phyloP scores from a whole-genome alignment of 139 green algal genomes.

The Eudorina sp. region DNA sequence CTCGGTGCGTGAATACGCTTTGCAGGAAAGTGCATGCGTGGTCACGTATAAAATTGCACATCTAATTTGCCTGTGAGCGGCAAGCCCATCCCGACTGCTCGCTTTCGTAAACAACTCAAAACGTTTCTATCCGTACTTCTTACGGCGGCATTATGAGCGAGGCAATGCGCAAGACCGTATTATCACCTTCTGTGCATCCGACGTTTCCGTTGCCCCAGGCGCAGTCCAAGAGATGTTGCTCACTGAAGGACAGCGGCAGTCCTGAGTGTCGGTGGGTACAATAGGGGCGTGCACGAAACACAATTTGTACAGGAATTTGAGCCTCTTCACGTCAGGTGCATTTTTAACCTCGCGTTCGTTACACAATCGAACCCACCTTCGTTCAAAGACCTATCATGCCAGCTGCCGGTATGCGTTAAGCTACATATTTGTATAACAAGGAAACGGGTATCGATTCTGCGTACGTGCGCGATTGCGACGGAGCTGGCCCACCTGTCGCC shows the following conservation, averaged over 20 bases:
- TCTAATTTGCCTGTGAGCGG: neutral
- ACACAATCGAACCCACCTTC: neutral
- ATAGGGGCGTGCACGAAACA: neutral
- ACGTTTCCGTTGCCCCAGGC: neutral
- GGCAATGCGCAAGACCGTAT: neutral
- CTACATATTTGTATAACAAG: too few relatives aligned
- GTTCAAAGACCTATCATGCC: too few relatives aligned
- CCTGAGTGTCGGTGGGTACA: neutral
- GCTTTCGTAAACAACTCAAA: neutral
- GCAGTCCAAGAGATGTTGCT: neutral
- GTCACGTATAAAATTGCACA: neutral
- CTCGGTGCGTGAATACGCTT: too few relatives aligned
- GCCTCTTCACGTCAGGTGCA: too few relatives aligned
- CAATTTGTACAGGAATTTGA: too few relatives aligned
- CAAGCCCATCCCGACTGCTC: too few relatives aligned
- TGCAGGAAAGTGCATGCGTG: too few relatives aligned
- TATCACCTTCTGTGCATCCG: neutral
- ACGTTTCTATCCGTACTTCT: neutral
- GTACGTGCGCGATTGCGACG: neutral
- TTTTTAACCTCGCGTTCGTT: too few relatives aligned
- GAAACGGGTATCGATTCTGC: neutral
- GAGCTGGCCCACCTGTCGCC: neutral
- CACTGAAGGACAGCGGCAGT: neutral
- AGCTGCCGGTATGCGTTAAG: too few relatives aligned
- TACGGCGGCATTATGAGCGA: too few relatives aligned